A percentile compares a stretch with the other conserved stretches of the same genome.
Conservation (phyloP, 148 eudicot species). For the Rheum nobile region DNA sequence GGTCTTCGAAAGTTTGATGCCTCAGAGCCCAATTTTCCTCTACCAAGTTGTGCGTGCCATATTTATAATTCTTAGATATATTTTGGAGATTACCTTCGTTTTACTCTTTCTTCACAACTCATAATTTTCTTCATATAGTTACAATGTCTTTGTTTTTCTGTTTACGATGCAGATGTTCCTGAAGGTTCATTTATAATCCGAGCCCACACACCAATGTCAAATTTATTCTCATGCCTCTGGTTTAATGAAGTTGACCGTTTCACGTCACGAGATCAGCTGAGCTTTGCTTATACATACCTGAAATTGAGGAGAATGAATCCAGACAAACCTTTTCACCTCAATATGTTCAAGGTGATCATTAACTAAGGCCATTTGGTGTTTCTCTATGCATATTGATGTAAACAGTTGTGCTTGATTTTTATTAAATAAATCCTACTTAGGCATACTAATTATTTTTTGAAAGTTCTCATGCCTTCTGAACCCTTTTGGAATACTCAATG, state of each 20-base stretch:
- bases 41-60: conserved; percentile 77
- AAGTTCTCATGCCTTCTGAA: background rate
- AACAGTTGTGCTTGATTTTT: background rate
- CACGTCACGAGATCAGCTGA: conserved; percentile 89
- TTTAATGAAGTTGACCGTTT: conserved; percentile 93
- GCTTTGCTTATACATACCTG: conserved; percentile 84
- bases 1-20: conserved; percentile 83
- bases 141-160: background rate
- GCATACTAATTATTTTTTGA: background rate
- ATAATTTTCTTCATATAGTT: background rate
- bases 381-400: background rate
- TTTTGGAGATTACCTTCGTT: conserved; percentile 1
- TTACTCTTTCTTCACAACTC: conserved; percentile 8
- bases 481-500: background rate
- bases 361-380: background rate
- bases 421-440: background rate
- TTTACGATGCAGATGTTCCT: conserved; percentile 62
- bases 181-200: conserved; percentile 92
- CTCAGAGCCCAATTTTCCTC: conserved; percentile 56
- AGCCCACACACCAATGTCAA: conserved; percentile 92
- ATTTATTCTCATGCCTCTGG: conserved; percentile 94
- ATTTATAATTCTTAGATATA: background rate
- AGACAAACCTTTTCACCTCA: conserved; percentile 39
- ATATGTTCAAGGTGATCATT: conserved; percentile 67
- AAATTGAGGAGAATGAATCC: conserved; percentile 69